A percentile compares a stretch with the other conserved stretches of the same genome.
phyloP scores from a whole-genome alignment of 2,329 filamentous ascomycete species.

The Fusarium protoensiforme region DNA sequence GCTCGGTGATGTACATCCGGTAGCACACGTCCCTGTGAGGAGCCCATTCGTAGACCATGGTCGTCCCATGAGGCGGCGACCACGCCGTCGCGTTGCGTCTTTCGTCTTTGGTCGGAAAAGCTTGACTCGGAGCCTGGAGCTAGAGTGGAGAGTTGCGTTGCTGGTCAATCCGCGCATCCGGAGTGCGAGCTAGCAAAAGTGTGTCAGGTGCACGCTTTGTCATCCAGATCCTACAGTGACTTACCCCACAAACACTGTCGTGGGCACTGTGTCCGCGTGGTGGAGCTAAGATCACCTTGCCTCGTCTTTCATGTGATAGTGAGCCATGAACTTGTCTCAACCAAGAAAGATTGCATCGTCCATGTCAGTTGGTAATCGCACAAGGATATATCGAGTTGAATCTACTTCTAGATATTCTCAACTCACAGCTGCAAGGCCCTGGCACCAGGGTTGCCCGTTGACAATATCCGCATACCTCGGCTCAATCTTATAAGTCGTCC shows the following conservation, averaged over 20 bases:
- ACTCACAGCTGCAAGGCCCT: neutral
- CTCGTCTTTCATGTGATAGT: conserved; percentile 19
- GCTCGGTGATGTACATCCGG: conserved; percentile 81
- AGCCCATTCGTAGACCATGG: conserved; percentile 62
- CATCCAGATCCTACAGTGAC: conserved; percentile 9
- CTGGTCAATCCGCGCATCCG: conserved; percentile 41
- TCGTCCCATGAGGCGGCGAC: conserved; percentile 28
- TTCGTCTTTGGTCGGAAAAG: conserved; percentile 41
- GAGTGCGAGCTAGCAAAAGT: conserved; percentile 18
- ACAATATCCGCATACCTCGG: conserved; percentile 11
- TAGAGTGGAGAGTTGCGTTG: conserved; percentile 44
- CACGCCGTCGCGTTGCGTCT: conserved; percentile 10
- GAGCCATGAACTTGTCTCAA: neutral
- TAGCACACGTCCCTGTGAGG: conserved; percentile 54
- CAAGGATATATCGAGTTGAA: neutral
- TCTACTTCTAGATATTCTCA: neutral
- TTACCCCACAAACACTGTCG: neutral
- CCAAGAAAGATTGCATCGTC: neutral
- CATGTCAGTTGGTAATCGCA: too few relatives aligned
- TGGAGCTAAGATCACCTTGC: neutral
- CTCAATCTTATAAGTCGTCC: conserved; percentile 23
- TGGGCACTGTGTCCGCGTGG: neutral
- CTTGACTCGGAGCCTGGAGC: conserved; percentile 25
- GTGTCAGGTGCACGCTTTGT: conserved; percentile 23
- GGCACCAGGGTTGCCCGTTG: neutral